Conservation (phyloP, 768 basidiomycete genomes). For the Mycena belliarum region DNA sequence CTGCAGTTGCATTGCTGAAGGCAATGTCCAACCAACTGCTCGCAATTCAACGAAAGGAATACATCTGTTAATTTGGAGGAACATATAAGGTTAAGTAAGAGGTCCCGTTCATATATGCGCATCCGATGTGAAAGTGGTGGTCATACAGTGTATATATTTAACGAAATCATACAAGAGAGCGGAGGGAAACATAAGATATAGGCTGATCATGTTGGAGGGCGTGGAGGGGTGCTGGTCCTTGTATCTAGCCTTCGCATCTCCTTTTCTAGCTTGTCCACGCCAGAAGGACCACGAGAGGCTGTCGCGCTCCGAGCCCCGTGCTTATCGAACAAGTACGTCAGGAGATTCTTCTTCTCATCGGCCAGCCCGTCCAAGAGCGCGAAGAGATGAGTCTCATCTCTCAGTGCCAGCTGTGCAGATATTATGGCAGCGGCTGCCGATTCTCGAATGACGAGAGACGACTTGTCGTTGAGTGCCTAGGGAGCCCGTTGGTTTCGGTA, state of each 20-base stretch:
- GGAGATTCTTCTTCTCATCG: slow-evolving; percentile 88
- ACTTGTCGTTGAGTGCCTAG: slow-evolving; percentile 70
- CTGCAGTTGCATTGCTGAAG: too few relatives aligned
- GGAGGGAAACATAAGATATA: not conserved
- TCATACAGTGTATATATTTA: slow-evolving; percentile 20
- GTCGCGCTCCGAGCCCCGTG: slow-evolving; percentile 66
- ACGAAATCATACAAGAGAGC: slow-evolving; percentile 9
- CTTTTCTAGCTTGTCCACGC: slow-evolving; percentile 72
- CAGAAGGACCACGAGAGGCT: slow-evolving; percentile 38
- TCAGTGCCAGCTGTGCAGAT: slow-evolving; percentile 79
- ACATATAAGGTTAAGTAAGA: too few relatives aligned
- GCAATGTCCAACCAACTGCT: too few relatives aligned
- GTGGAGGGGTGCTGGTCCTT: slow-evolving; percentile 73
- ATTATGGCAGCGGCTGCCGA: slow-evolving; percentile 82
- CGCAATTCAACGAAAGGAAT: too few relatives aligned
- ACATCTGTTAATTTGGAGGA: too few relatives aligned
- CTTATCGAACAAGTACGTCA: slow-evolving; percentile 89
- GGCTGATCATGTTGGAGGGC: slow-evolving; percentile 23
- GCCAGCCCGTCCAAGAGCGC: slow-evolving; percentile 77
- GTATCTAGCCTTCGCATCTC: slow-evolving; percentile 82
- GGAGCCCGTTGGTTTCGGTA: slow-evolving; percentile 3
- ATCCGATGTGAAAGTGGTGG: slow-evolving; percentile 3
- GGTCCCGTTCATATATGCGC: not conserved
- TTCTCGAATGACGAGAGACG: slow-evolving; percentile 79
- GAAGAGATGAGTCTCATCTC: slow-evolving; percentile 84